phyloP scores from a whole-genome alignment of 306 rosid genomes.

The Purshia tridentata region DNA sequence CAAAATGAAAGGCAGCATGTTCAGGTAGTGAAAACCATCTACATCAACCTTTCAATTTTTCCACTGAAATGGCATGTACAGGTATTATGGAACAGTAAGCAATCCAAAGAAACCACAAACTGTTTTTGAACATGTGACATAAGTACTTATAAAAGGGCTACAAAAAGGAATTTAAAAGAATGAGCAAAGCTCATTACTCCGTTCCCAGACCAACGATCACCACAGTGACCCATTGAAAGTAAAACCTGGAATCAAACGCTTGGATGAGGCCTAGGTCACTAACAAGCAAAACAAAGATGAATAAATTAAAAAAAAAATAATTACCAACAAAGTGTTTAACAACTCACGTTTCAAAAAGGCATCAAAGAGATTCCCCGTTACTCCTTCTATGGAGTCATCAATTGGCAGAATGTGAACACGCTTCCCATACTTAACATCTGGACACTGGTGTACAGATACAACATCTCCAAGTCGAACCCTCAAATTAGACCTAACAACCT shows the following conservation, averaged over 20 bases:
- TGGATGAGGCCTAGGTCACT: background rate
- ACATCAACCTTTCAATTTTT: background rate
- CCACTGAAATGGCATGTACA: background rate
- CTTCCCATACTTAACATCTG: conserved; percentile 55
- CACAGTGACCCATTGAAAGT: background rate
- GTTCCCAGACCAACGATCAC: background rate
- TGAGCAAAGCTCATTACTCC: background rate
- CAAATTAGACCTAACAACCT: conserved; percentile 55
- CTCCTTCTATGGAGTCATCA: conserved; percentile 54
- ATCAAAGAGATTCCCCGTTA: conserved; percentile 53
- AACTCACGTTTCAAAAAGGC: conserved; percentile 60
- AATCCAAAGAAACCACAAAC: background rate
- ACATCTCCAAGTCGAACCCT: conserved; percentile 61
- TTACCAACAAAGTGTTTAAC: background rate
- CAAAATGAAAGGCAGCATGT: background rate
- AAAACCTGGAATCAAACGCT: background rate
- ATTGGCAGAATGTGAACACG: conserved; percentile 50
- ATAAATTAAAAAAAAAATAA: background rate
- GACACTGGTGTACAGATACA: conserved; percentile 54
- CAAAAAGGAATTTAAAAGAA: background rate
- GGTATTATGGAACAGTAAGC: background rate
- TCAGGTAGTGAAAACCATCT: background rate
- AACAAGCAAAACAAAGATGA: background rate
- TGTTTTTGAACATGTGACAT: background rate
- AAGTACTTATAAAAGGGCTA: background rate